These are phyloP conservation scores for Omphalea diandra DNA, from an alignment of 441 rosid species.

Conservation along the genomic window DNA sequence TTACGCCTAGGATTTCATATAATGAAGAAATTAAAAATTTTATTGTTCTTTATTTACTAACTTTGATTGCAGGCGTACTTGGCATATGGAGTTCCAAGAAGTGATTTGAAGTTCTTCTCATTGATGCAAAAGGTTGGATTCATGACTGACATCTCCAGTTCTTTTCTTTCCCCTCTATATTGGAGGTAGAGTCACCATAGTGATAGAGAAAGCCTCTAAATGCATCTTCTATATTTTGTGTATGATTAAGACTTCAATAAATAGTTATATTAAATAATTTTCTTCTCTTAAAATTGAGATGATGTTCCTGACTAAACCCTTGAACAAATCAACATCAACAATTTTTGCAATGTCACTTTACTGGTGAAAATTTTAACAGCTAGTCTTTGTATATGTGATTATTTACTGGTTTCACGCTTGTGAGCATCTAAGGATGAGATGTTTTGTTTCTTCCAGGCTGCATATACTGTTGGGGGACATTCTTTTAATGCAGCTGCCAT, in stretches of 20 bases:
- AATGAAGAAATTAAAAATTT: neutral
- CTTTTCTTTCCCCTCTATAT: neutral
- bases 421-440: constrained; percentile 7
- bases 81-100: constrained; percentile 88
- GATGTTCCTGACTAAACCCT: neutral
- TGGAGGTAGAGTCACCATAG: neutral
- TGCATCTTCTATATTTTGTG: too few relatives aligned
- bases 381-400: neutral
- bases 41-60: constrained; percentile 13
- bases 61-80: constrained; percentile 64
- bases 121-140: constrained; percentile 85
- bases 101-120: constrained; percentile 84
- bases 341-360: too few relatives aligned
- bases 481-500: constrained; percentile 78
- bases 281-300: neutral
- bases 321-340: neutral
- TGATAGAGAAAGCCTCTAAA: neutral
- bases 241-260: too few relatives aligned
- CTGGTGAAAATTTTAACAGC: neutral
- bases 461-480: constrained; percentile 89
- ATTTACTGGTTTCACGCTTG: constrained; percentile 5
- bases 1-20: neutral
- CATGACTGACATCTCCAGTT: neutral
- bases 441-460: constrained; percentile 52
- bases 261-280: neutral